These are phyloP conservation scores for Ceratobasidium sp. DNA, from an alignment of 1,284 basidiomycete species.

Conservation along the genomic window DNA sequence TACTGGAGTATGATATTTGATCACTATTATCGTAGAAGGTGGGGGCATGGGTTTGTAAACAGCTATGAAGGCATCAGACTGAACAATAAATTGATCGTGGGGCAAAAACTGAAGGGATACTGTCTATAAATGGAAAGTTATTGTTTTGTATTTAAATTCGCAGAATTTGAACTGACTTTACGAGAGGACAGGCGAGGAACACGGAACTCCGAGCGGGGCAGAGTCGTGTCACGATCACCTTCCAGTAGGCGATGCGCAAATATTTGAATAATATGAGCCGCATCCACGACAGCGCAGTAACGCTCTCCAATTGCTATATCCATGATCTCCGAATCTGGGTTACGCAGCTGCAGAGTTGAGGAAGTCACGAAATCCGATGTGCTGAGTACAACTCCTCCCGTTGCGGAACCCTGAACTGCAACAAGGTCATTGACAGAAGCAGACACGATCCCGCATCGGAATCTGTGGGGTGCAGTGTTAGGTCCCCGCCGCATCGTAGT, in stretches of 20 bases:
- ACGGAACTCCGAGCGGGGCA: conserved; percentile 8
- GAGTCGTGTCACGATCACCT: neutral
- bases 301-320: conserved; percentile 30
- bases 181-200: conserved; percentile 11
- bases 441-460: conserved; percentile 18
- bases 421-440: conserved; percentile 13
- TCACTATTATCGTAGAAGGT: conserved; percentile 7
- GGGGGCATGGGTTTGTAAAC: conserved; percentile 26
- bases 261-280: conserved; percentile 29
- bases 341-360: conserved; percentile 10
- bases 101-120: conserved; percentile 30
- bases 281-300: conserved; percentile 32
- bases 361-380: conserved; percentile 33
- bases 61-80: conserved; percentile 30
- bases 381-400: conserved; percentile 13
- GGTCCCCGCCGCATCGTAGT: neutral
- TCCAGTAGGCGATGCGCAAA: conserved; percentile 19
- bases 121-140: neutral
- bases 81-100: conserved; percentile 21
- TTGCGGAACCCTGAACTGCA: neutral
- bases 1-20: neutral
- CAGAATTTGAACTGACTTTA: conserved; percentile 21
- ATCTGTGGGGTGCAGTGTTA: neutral
- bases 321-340: conserved; percentile 34
- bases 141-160: no score